Evolutionary conservation across 805 yeast species (phyloP), one percentile per base, ranked within the genome.

Genomic region (Kodamaea kaohsiungensis): DNA sequence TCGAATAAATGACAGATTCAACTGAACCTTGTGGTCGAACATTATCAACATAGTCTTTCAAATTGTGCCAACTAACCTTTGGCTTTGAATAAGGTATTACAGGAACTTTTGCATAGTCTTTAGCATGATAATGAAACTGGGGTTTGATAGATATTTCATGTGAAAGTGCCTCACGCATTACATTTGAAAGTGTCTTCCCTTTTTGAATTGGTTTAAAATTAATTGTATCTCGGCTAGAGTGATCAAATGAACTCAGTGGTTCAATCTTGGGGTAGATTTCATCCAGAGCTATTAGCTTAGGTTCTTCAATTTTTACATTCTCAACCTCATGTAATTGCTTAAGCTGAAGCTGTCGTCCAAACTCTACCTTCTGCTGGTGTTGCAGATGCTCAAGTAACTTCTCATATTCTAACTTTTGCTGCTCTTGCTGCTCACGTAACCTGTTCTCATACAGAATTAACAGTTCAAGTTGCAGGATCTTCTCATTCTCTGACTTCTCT

Each of bases 81-180:
- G 57, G 57, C 46, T 53, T 52, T 13, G 55, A 38, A 42, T 55
- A 55, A 6, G 45, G 49, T 13, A 42, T 42, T 7, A 8, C 25
- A 3, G 39, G 35, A 10, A 16, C 9, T 4, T 3, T 17, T 10
- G 19, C 9, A 5, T 22, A 9, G 6, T 45, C 48, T 22, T 47
- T 46, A 10, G 48, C 46, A 51, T 65, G 69, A 45, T 57, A 46
- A 13, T 56, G 58, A 43, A 64, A 63, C 53, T 66, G 70, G 7
- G 71, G 70, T 3, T 51, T 46, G 1, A 67, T 56, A 3, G 63
- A 57, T 2, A 67, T 51, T 35, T 65, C 53, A 13, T 48, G 48
- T 19, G 48, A 40, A 2, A 47, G 53, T 2, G 49, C 15, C 4
- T 45, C 46, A 9, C 27, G 12, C 39, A 51, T 43, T 25, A 51